Evolutionary conservation across 441 rosid species (phyloP).

Genomic region (Populus hybrid): DNA sequence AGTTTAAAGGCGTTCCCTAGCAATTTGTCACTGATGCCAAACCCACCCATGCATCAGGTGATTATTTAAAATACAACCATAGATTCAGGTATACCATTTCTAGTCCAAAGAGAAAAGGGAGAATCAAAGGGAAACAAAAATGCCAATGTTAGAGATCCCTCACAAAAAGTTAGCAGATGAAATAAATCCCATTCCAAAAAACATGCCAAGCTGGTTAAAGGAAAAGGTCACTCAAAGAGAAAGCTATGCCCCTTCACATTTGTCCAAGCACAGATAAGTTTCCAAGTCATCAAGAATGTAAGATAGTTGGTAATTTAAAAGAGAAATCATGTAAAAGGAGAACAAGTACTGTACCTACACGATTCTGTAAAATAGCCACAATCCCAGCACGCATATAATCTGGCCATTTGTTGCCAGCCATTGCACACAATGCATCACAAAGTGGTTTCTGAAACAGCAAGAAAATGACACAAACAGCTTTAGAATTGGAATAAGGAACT

Average conservation of each 20-base stretch:
- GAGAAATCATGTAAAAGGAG: slow-evolving; percentile 4
- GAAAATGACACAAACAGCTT: slow-evolving; percentile 11
- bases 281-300: neutral
- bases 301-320: neutral
- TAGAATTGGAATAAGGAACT: neutral
- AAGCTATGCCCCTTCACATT: slow-evolving; percentile 14
- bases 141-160: neutral
- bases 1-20: neutral
- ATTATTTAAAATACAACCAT: neutral
- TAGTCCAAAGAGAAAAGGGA: neutral
- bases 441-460: slow-evolving; percentile 48
- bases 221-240: slow-evolving; percentile 6
- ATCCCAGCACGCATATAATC: slow-evolving; percentile 63
- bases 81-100: neutral
- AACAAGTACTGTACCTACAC: slow-evolving; percentile 55
- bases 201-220: neutral
- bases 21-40: neutral
- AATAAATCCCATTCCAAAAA: slow-evolving; percentile 8
- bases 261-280: neutral
- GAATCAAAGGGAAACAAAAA: neutral
- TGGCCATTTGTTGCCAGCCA: slow-evolving; percentile 56
- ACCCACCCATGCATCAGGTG: neutral
- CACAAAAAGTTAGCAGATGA: neutral
- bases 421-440: slow-evolving; percentile 47
- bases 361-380: slow-evolving; percentile 76